phyloP scores from a whole-genome alignment of 192 early-diverging fungal genomes.

The Coemansia sp. region DNA sequence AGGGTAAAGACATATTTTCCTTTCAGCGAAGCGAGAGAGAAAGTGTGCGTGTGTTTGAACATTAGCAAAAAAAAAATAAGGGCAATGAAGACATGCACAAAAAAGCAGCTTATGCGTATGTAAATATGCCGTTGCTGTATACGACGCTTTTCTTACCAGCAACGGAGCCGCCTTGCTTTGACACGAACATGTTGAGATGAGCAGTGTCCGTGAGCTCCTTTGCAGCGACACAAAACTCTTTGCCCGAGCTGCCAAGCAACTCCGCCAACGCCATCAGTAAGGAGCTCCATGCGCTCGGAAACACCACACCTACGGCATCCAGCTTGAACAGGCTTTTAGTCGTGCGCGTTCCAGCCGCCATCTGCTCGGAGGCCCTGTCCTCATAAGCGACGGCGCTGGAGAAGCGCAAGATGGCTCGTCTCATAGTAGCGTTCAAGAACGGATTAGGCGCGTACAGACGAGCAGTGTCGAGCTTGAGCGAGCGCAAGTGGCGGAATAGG shows the following conservation, averaged over 20 bases:
- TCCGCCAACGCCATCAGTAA: slow-evolving; percentile 23
- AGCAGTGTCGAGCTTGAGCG: slow-evolving; percentile 13
- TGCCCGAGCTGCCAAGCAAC: not conserved
- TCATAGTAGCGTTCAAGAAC: slow-evolving; percentile 46
- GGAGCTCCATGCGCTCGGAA: slow-evolving; percentile 35
- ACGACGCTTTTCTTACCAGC: slow-evolving; percentile 28
- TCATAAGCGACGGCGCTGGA: slow-evolving; percentile 31
- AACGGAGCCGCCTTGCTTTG: slow-evolving; percentile 39
- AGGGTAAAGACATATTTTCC: not conserved
- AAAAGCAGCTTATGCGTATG: not conserved
- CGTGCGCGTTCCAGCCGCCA: not conserved
- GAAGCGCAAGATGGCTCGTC: slow-evolving; percentile 19
- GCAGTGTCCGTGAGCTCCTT: slow-evolving; percentile 39
- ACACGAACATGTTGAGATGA: slow-evolving; percentile 45
- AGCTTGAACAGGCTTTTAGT: slow-evolving; percentile 22
- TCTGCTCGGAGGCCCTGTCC: not conserved
- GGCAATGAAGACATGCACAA: not conserved
- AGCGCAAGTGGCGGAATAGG: slow-evolving; percentile 21
- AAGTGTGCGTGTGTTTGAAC: too few relatives aligned
- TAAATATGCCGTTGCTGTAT: slow-evolving; percentile 7
- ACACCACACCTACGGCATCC: slow-evolving; percentile 36
- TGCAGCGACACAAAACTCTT: slow-evolving; percentile 14
- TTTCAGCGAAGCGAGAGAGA: too few relatives aligned
- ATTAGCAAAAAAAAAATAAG: not conserved
- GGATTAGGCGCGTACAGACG: slow-evolving; percentile 18